Percentiles rank a stretch among this genome's conserved stretches.
Conservation (phyloP, 352 stramenopile species). For the Pythium myriotylum region DNA sequence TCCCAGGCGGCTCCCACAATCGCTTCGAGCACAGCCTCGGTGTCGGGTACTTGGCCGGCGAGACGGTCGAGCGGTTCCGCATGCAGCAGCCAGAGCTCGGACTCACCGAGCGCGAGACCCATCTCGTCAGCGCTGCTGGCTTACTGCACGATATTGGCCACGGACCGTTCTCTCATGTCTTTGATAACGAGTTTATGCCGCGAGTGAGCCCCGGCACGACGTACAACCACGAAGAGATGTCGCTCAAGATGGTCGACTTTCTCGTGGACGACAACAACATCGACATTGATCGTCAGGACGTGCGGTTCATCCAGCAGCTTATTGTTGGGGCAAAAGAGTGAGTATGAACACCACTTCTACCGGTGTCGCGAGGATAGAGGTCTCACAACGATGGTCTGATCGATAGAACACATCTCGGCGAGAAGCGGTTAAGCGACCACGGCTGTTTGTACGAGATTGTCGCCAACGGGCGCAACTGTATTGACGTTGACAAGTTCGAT, state of each 20-base stretch:
- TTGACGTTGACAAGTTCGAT: slow-evolving; percentile 94
- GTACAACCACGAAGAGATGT: slow-evolving; percentile 88
- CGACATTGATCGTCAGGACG: slow-evolving; percentile 62
- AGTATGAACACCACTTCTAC: too few species aligned
- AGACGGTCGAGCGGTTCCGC: slow-evolving; percentile 86
- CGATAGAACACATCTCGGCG: slow-evolving; percentile 48
- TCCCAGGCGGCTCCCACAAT: slow-evolving; percentile 90
- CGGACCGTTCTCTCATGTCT: slow-evolving; percentile 96
- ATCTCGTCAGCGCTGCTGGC: slow-evolving; percentile 68
- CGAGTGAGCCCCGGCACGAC: slow-evolving; percentile 35
- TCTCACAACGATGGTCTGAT: neutral
- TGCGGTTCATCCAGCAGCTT: slow-evolving; percentile 80
- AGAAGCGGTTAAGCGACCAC: slow-evolving; percentile 46
- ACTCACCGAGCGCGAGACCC: slow-evolving; percentile 88
- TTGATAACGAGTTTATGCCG: slow-evolving; percentile 91
- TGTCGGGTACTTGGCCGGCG: slow-evolving; percentile 92
- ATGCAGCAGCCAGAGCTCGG: slow-evolving; percentile 86
- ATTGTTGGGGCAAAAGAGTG: slow-evolving; percentile 82
- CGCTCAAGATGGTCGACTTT: slow-evolving; percentile 75
- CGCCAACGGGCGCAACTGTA: slow-evolving; percentile 88
- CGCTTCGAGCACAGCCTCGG: slow-evolving; percentile 97
- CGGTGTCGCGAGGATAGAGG: too few species aligned
- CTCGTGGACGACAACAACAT: slow-evolving; percentile 85
- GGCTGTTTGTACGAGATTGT: slow-evolving; percentile 92
- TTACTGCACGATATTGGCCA: slow-evolving; percentile 92